A percentile compares a stretch with the other conserved stretches of the same genome.
These are phyloP conservation scores for Geranomyces michiganensis DNA, from an alignment of 192 early-diverging fungal genomes.

Conservation along the genomic window DNA sequence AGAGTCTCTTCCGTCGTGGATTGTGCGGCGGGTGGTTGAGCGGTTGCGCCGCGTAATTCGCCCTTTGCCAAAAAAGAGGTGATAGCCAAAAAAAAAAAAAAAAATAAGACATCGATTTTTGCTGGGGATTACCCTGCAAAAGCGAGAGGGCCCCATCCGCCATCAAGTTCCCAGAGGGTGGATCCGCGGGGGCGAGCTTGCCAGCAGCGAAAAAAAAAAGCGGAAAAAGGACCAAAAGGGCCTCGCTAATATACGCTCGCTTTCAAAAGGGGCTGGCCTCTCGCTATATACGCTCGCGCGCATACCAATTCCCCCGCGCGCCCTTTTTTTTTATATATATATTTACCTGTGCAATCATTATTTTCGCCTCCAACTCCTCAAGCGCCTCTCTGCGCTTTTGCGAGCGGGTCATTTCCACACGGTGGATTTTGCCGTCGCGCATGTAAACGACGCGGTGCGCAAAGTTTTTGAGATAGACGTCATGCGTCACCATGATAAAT, in stretches of 20 bases:
- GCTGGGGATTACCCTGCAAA: no score
- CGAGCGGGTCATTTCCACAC: conserved; percentile 9
- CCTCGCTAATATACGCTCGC: no score
- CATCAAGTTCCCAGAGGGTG: no score
- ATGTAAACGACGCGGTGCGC: conserved; percentile 40
- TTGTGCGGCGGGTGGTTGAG: no score
- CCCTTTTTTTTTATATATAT: neutral
- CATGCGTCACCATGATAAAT: conserved; percentile 44
- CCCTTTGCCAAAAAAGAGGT: neutral
- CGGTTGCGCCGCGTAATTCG: neutral
- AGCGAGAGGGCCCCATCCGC: no score
- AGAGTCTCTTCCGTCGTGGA: neutral
- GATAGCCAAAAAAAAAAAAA: neutral
- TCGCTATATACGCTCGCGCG: no score
- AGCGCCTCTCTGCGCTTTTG: conserved; percentile 15
- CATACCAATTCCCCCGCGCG: no score
- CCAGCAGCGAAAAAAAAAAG: no score
- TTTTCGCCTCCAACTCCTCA: conserved; percentile 5
- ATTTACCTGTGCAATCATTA: neutral
- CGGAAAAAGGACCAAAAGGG: no score
- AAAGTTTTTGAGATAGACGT: conserved; percentile 38
- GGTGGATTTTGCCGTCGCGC: conserved; percentile 38
- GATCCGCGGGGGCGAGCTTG: no score
- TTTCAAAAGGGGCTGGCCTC: no score
- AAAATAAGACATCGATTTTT: no score